Evolutionary conservation across 2,329 filamentous ascomycete species (phyloP), one percentile per base, ranked within the genome.

Genomic region (Neoscytalidium dimidiatum): DNA sequence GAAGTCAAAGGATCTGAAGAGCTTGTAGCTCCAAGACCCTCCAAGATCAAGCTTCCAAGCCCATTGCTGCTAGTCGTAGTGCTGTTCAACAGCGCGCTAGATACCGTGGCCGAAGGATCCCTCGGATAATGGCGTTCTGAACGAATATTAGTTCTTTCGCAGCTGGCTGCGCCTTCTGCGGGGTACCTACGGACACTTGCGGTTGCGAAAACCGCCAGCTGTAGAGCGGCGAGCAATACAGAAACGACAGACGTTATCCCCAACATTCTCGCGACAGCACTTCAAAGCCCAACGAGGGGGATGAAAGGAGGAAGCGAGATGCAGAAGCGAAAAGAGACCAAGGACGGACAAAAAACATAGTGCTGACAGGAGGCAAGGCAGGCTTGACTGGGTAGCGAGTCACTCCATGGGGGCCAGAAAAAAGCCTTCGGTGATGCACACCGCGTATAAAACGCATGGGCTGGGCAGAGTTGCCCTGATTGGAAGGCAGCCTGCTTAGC

Each of bases 391-490:
- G 31, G 28, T 11, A n/a, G 19, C 56, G 41, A 60, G 56, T 60
- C 56, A 60, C 41, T 46, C 11, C 56, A 60, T 60, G 56, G 56
- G 56, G 56, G 56, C 56, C 56, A 46, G n/a, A 60, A 46, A 60
- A 60, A 51, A 48, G n/a, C 5, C 11, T 17, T 43, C 53, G 13
- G 28, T 43, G 35, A 23, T 43, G 31, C 53, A 38, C 21, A 6
- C 17, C 19, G 17, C 3, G 13, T 46, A 21, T 21, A 41, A 57
- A 41, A 41, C 33, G 43, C 33, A 41, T 21, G 33, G n/a, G 52
- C 52, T 57, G 52, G 33, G 21, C 51, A 31, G 51, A 57, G 4
- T 21, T 46, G 38, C 13, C 26, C 5, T 23, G 17, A 46, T 48
- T 60, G 56, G 41, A 44, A 21, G 56, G 38, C 21, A 13, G 19